phyloP scores from a whole-genome alignment of 495 filamentous ascomycete species.

The Achaetomiella virescens region DNA sequence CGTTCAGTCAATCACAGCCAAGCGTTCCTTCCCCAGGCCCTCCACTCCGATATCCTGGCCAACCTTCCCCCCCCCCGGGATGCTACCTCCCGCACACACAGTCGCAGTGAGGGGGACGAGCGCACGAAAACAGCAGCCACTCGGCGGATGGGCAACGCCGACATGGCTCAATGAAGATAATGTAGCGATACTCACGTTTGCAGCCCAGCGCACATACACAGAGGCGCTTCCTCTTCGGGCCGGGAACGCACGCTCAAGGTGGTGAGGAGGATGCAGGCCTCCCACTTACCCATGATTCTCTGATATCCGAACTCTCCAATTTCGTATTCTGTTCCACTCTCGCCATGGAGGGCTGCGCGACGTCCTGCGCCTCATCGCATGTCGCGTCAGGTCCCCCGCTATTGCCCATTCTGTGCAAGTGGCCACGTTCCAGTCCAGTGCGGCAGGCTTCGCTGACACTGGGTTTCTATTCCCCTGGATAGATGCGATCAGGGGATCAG shows the following conservation, averaged over 20 bases:
- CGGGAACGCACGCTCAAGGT: too few species aligned
- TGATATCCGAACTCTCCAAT: neutral
- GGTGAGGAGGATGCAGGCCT: too few species aligned
- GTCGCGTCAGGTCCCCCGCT: conserved; percentile 26
- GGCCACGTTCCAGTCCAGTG: neutral
- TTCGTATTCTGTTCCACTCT: conserved; percentile 14
- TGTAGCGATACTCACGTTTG: neutral
- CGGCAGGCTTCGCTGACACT: conserved; percentile 10
- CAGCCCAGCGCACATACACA: neutral
- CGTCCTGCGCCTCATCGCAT: conserved; percentile 22
- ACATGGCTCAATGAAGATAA: neutral
- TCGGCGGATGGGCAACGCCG: neutral
- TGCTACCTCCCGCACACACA: too few species aligned
- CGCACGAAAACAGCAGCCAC: neutral
- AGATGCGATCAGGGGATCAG: conserved; percentile 4
- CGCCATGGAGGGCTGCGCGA: conserved; percentile 14
- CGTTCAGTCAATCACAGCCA: too few species aligned
- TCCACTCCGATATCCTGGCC: too few species aligned
- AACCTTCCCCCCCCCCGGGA: too few species aligned
- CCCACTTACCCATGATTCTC: too few species aligned
- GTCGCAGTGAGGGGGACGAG: neutral
- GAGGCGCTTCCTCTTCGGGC: too few species aligned
- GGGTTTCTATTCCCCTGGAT: conserved; percentile 16
- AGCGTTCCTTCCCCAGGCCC: too few species aligned
- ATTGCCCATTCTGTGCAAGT: conserved; percentile 8